Evolutionary conservation across 2,329 filamentous ascomycete genomes (phyloP), one percentile per base, ranked within the genome.

Genomic region (Phaeoacremonium minimum): DNA sequence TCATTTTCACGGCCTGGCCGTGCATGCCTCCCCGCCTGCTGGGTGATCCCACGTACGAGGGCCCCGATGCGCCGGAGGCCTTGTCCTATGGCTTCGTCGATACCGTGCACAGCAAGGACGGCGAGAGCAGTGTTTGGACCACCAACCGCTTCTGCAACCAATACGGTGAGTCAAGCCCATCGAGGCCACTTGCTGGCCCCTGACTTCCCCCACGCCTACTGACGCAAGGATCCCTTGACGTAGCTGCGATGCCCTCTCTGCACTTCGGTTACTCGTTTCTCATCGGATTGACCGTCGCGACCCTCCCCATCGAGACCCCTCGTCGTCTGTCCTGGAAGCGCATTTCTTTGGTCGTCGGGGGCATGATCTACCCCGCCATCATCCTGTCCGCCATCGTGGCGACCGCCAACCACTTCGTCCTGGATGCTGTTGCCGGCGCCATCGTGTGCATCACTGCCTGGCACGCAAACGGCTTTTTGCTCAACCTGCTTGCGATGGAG

Each of bases 211-310:
- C 22, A n/a, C 17, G 7, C 13, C 18, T 6, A 9, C 16, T 29
- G 19, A 2, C 11, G 20, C 16, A 19, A 15, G 38, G 52, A 31
- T 52, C 38, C 16, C 7, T n/a, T 17, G 9, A 7, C 7, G 2
- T 31, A 80, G 78, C 80, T 37, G 83, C 83, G 7, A 87, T 87
- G 83, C 83, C 83, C 1, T 84, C 79, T 0, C 68, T 87, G 13
- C 83, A 87, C 56, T 87, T 87, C 51, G 83, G 83, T 4, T 87
- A 87, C 61, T 83, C 80, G 4, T 73, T 87, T 18, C 72, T 87
- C 49, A 80, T 87, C 51, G 83, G 83, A 7, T 60, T 87, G 11
- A 87, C 83, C 4, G 71, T 87, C 39, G 74, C 77, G 47, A 77
- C 75, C 1, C 73, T 86, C 32, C 83, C 83, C 2, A 63, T 86